Percentiles rank a stretch among this genome's conserved stretches.
These are phyloP conservation scores for Saururus chinensis DNA, from an alignment of 164 flowering plant species.

Conservation along the genomic window DNA sequence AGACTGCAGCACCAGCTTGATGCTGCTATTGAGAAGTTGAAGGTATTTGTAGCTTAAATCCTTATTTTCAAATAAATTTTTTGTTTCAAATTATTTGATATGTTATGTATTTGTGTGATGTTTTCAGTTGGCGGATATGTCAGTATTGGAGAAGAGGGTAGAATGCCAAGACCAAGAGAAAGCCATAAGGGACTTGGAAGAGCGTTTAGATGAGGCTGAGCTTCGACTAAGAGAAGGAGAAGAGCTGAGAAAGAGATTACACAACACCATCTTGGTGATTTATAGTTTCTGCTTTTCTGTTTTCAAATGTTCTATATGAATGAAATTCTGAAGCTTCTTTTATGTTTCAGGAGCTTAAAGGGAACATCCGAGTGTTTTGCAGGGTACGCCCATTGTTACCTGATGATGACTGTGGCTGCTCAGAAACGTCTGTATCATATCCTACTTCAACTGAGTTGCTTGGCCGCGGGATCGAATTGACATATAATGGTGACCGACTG, in stretches of 20 bases:
- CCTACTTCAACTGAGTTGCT: slow-evolving; percentile 63
- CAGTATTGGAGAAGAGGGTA: slow-evolving; percentile 38
- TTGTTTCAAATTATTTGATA: neutral
- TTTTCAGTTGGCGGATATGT: slow-evolving; percentile 46
- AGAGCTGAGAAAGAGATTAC: slow-evolving; percentile 69
- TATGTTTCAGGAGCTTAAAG: slow-evolving; percentile 84
- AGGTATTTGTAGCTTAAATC: slow-evolving; percentile 26
- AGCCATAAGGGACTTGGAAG: slow-evolving; percentile 17
- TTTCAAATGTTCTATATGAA: too few relatives aligned
- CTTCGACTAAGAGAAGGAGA: slow-evolving; percentile 75
- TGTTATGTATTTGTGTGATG: neutral
- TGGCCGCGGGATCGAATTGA: slow-evolving; percentile 74
- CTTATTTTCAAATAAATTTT: neutral
- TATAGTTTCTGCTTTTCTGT: neutral
- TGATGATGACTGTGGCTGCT: slow-evolving; percentile 41
- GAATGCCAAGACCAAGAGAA: slow-evolving; percentile 56
- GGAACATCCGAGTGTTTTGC: slow-evolving; percentile 95
- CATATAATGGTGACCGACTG: slow-evolving; percentile 52
- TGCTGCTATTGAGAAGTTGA: slow-evolving; percentile 49
- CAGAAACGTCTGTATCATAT: slow-evolving; percentile 46
- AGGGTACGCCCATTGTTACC: slow-evolving; percentile 84
- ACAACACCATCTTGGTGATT: slow-evolving; percentile 80
- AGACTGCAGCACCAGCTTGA: slow-evolving; percentile 46
- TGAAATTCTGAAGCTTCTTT: slow-evolving; percentile 5
- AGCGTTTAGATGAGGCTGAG: slow-evolving; percentile 69